Evolutionary conservation across 345 rosid species (phyloP).

Genomic region (Erysimum cheiranthoides): DNA sequence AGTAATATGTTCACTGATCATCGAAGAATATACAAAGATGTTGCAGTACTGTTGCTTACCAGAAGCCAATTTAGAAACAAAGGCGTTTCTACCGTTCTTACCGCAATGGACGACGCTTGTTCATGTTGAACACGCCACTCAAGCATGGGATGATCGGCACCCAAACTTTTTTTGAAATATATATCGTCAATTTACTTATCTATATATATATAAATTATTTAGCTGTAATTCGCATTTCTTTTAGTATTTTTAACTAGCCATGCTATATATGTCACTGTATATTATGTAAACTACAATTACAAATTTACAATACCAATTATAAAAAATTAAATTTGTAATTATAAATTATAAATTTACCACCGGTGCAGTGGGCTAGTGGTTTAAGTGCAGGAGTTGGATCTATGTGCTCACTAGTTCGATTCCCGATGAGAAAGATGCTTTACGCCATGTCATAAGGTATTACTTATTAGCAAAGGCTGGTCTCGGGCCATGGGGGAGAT

Average conservation of each 20-base stretch:
- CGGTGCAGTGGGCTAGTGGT: too few relatives aligned
- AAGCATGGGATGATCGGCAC: not conserved
- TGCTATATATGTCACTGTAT: not conserved
- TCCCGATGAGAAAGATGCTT: too few relatives aligned
- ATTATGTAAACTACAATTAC: not conserved
- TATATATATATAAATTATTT: not conserved
- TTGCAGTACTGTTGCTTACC: not conserved
- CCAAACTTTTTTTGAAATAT: constrained; percentile 1
- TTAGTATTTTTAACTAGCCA: not conserved
- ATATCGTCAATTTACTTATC: not conserved
- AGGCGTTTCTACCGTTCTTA: constrained; percentile 13
- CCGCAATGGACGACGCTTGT: not conserved
- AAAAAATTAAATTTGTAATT: too few relatives aligned
- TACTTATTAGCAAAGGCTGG: too few relatives aligned
- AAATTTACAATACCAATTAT: not conserved
- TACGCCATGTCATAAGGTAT: too few relatives aligned
- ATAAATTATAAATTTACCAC: too few relatives aligned
- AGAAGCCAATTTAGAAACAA: not conserved
- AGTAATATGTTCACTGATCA: not conserved
- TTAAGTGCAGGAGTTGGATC: too few relatives aligned
- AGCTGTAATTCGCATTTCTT: not conserved
- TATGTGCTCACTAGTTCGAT: too few relatives aligned
- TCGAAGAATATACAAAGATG: not conserved
- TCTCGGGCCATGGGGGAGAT: too few relatives aligned
- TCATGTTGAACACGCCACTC: constrained; percentile 22